phyloP scores from a whole-genome alignment of 1,139 yeast genomes.

The Geotrichum cucujoidarum region DNA sequence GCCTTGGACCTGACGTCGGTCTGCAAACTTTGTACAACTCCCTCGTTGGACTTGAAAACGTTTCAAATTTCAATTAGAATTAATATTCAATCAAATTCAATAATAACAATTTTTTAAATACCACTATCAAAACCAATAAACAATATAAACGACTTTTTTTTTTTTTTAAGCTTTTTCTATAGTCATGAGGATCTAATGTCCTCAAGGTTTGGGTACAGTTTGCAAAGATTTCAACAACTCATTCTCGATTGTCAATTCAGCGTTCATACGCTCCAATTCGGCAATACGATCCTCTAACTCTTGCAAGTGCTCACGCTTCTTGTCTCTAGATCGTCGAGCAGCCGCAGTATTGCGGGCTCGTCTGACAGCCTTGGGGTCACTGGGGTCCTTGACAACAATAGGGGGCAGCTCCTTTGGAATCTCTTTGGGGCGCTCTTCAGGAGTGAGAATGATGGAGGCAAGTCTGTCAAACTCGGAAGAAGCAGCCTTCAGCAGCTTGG shows the following conservation, averaged over 20 bases:
- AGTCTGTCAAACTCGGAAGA: conserved; percentile 1
- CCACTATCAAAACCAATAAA: neutral
- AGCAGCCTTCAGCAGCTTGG: neutral
- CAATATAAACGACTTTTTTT: neutral
- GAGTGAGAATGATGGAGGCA: neutral
- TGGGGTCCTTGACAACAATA: conserved; percentile 47
- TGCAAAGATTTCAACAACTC: conserved; percentile 4
- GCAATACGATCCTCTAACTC: conserved; percentile 78
- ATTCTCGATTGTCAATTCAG: conserved; percentile 18
- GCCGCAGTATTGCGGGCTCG: conserved; percentile 96
- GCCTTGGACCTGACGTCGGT: too few relatives aligned
- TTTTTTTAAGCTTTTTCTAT: too few relatives aligned
- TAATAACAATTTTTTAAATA: neutral
- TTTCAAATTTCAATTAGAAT: neutral
- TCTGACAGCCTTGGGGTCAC: conserved; percentile 67
- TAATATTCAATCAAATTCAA: neutral
- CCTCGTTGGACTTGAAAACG: neutral
- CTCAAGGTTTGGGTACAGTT: neutral
- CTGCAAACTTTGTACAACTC: too few relatives aligned
- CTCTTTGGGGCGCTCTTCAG: neutral
- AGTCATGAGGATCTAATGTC: neutral
- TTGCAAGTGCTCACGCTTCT: conserved; percentile 82
- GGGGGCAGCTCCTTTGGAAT: conserved; percentile 44
- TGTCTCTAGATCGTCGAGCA: conserved; percentile 90
- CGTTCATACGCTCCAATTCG: conserved; percentile 37